phyloP scores from a whole-genome alignment of 2,329 filamentous ascomycete genomes.

The Coleophoma eucalyptorum region DNA sequence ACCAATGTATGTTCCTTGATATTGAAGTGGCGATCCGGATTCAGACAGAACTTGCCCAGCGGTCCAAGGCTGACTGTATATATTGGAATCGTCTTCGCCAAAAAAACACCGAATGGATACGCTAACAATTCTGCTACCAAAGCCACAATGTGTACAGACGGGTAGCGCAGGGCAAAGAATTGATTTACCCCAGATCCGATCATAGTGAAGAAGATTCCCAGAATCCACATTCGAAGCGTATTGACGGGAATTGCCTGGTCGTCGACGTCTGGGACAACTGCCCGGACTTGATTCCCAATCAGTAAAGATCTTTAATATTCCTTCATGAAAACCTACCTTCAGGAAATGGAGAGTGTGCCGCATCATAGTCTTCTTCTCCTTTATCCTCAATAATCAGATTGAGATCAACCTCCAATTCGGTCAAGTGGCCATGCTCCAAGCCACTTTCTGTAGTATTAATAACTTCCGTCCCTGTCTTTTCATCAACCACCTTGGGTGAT shows the following conservation, averaged over 20 bases:
- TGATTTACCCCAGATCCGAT: slow-evolving; percentile 12
- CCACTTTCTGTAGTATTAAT: slow-evolving; percentile 20
- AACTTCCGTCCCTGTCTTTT: slow-evolving; percentile 19
- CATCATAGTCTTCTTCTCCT: neutral
- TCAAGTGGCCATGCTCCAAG: neutral
- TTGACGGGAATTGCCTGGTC: slow-evolving; percentile 57
- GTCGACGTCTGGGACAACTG: slow-evolving; percentile 60
- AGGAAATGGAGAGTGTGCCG: neutral
- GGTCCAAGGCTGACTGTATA: slow-evolving; percentile 3
- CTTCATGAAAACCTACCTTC: neutral
- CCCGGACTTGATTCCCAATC: slow-evolving; percentile 34
- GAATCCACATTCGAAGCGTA: slow-evolving; percentile 59
- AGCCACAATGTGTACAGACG: slow-evolving; percentile 3
- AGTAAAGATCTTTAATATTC: no score
- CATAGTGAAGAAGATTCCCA: slow-evolving; percentile 39
- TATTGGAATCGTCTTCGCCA: slow-evolving; percentile 34
- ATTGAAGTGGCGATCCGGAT: slow-evolving; percentile 59
- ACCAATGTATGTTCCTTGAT: slow-evolving; percentile 65
- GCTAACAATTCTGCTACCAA: slow-evolving; percentile 6
- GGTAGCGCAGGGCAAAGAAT: slow-evolving; percentile 5
- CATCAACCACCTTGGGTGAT: neutral
- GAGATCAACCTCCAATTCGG: neutral
- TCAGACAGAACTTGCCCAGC: slow-evolving; percentile 37
- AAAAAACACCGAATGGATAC: slow-evolving; percentile 47
- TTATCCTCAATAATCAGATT: neutral